Base-by-base conservation (phyloP, 345 rosid species). In the Angophora floribunda region DNA sequence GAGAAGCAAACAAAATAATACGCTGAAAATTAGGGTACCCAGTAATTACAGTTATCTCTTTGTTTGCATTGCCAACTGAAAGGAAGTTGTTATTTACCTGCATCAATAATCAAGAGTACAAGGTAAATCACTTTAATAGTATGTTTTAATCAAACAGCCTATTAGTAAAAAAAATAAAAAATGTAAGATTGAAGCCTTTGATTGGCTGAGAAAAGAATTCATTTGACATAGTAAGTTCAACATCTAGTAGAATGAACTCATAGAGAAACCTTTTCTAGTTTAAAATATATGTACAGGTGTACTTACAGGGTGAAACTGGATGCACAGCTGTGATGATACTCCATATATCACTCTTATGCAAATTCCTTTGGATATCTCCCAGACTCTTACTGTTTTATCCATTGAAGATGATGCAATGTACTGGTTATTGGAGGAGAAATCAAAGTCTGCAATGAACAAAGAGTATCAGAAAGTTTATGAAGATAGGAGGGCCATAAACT, bases 71-170 rank as follows among this genome's bases (percentile, higher is more conserved):
- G 86, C 99, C 99, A 87, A 92, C 98, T 75, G 98, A 98, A 88
- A 97, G 97, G 89, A 96, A 95, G 93, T 98, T 96, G 93, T 98
- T 98, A 93, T 98, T 98, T 89, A 97, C 99, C 99, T 98, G 95
- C 93, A 89, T 53, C 78, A 82, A 88, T 91, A 44, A 49, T 44
- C 57, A 87, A 44, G 51, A 59, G 30, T 36, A 53, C 44, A 87
- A 88, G 30, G 59, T 57, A 59, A 55, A 84, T 36, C 53, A 65
- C 85, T 30, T 30, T 70, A 44, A 51, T 59, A 13, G 65, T 59
- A 59, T 26, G 65, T 24, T 59, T 55, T 55, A 55, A 55, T 4
- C 61, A 55, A 3, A 55, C 22, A 53, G 59, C 19, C 59, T 53
- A 19, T 53, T 17, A 53, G 59, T 53, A 22, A 57, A 24, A 57